Evolutionary conservation across 768 basidiomycete species (phyloP), one percentile per base, ranked within the genome.

Genomic region (Panaeolus papilionaceus): DNA sequence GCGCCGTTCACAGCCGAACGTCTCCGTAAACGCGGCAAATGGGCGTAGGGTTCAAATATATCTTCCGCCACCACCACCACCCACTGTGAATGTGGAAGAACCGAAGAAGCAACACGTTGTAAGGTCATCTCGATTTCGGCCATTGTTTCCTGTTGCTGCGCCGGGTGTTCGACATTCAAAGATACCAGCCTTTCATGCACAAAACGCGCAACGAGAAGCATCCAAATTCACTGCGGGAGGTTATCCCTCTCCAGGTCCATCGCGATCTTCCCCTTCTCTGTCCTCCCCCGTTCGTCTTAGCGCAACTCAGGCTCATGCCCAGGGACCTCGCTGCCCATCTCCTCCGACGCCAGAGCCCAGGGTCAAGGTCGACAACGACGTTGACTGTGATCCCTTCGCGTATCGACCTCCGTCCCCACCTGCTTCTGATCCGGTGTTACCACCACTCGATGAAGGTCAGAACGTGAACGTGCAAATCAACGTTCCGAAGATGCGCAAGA

Each of bases 21-120:
- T 64, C 4, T 64, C 40, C 8, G 65, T 51, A 7, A 61, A 63
- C 20, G 38, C 37, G n/a, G 38, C 58, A 4, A 62, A 67, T 10
- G 66, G 68, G 3, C 68, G 70, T 42, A 42, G 71, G 39, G 64
- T 72, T 6, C 49, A 67, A 11, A 69, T 66, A 20, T 74, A 74
- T 64, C 64, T 72, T 33, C 75, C 73, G 23, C 73, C 73, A n/a
- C 72, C 71, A n/a, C 72, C 71, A 8, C 65, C 65, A 11, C 38
- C 51, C 9, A n/a, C 63, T 9, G 38, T 38, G 12, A 28, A 37
- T 54, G 20, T 23, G 38, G 7, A 33, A 9, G 4, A 10, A 45
- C 47, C 5, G 10, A 26, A 64, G 18, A 37, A 18, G 18, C 18
- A 66, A 38, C 26, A n/a, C 8, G 44, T 10, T 5, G 45, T 10